Base-by-base conservation (phyloP, 352 stramenopile species). In the Globisporangium recalcitrans region DNA sequence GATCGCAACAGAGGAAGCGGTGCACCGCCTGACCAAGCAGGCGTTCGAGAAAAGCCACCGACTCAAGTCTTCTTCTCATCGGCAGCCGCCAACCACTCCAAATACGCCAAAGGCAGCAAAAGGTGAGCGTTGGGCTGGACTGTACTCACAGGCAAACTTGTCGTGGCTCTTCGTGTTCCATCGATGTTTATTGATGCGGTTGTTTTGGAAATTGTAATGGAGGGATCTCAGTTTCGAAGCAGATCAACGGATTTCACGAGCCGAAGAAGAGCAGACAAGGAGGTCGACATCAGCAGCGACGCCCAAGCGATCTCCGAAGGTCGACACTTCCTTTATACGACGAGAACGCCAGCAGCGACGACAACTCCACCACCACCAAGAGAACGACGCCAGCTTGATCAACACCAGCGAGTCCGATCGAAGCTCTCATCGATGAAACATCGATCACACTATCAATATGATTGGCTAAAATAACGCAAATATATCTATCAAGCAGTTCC, bases 1-100 rank as follows among this genome's bases (percentile, higher is more conserved):
- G 9, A 67, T 71, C 40, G 55, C 68, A 1, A 75, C 71, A 5
- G 65, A 78, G 58, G 71, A 75, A 47, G 62, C 71, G 1, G 71
- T 76, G 31, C 71, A 73, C 11, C 65, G 62, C 49, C 63, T 78
- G 65, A 68, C 65, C 26, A 36, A 55, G 14, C 36, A 59, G 11
- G 65, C 71, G 31, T 65, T 75, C 34, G 71, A 75, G 40, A 65
- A 65, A 56, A 62, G 54, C 31, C 36, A 42, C 36, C 65, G 69
- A 34, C 55, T 40, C 13, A 63, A 48, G 3, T n/a, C n/a, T n/a
- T 4, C 49, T 14, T 52, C 64, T 19, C 58, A 52, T 26, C 67
- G 62, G 19, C 31, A 46, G 3, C 65, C 64, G 16, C 58, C 67
- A 1, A n/a, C 67, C 34, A 68, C 67, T 51, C 64, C 60, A 34